Conservation (phyloP, 2,329 filamentous ascomycete genomes). For the Colletotrichum limetticola region DNA sequence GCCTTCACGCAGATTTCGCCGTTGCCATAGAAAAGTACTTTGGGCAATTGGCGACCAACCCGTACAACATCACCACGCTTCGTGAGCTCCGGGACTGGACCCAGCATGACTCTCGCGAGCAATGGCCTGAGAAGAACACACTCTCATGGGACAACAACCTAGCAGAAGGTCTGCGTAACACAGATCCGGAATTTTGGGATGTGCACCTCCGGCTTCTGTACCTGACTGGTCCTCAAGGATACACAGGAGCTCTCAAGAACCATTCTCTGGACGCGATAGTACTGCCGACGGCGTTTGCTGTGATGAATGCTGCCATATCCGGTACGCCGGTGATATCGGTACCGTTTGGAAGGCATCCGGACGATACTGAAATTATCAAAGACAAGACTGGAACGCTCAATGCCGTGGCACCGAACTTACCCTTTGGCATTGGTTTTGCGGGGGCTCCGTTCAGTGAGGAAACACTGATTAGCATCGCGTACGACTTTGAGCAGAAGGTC, state of each 20-base stretch:
- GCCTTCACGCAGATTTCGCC: constrained; percentile 67
- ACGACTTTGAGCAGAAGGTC: constrained; percentile 74
- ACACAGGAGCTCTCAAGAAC: constrained; percentile 67
- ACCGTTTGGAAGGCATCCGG: constrained; percentile 66
- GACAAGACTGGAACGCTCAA: constrained; percentile 63
- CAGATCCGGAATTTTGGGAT: constrained; percentile 64
- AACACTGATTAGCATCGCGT: constrained; percentile 71
- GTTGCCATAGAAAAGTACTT: constrained; percentile 66
- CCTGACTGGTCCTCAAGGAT: constrained; percentile 65
- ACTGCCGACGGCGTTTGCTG: constrained; percentile 62
- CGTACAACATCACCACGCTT: constrained; percentile 63
- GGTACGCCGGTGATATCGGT: constrained; percentile 72
- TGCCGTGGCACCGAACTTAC: constrained; percentile 62
- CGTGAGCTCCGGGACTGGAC: constrained; percentile 66
- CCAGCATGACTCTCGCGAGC: constrained; percentile 60
- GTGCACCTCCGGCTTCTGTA: constrained; percentile 64
- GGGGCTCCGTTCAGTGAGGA: constrained; percentile 71
- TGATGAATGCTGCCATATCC: constrained; percentile 62
- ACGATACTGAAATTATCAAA: constrained; percentile 55
- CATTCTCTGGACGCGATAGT: constrained; percentile 71
- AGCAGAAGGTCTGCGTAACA: constrained; percentile 63
- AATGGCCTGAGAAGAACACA: constrained; percentile 69
- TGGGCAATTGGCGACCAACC: constrained; percentile 65
- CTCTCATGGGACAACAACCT: constrained; percentile 65
- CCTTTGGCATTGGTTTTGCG: constrained; percentile 72